These are phyloP conservation scores for Penicillium sp. DNA, from an alignment of 2,329 filamentous ascomycete genomes.

Conservation along the genomic window DNA sequence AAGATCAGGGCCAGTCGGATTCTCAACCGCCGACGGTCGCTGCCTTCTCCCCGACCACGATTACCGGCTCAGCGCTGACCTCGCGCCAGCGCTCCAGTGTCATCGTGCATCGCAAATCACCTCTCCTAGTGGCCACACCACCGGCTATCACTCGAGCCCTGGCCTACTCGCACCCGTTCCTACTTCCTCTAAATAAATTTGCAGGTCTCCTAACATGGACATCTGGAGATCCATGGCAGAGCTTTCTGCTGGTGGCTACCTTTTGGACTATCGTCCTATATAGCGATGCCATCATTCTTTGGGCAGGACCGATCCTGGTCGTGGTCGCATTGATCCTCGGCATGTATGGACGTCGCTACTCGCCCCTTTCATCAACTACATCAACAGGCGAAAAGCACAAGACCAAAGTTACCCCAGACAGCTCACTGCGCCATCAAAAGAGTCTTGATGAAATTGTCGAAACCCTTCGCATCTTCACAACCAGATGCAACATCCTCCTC, in stretches of 20 bases:
- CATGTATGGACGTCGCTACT: conserved; percentile 90
- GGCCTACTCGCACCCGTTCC: conserved; percentile 92
- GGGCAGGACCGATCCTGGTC: conserved; percentile 78
- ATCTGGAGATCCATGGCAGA: conserved; percentile 91
- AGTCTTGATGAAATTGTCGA: conserved; percentile 97
- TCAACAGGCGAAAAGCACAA: conserved; percentile 67
- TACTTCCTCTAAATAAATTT: conserved; percentile 82
- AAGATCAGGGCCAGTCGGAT: conserved; percentile 40
- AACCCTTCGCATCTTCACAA: conserved; percentile 84
- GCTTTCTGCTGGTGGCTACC: conserved; percentile 77
- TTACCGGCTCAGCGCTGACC: conserved; percentile 65
- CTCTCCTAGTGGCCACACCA: conserved; percentile 85
- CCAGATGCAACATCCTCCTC: conserved; percentile 84
- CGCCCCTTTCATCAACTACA: conserved; percentile 80
- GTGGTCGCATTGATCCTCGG: conserved; percentile 77
- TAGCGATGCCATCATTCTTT: conserved; percentile 76
- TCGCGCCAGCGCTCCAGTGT: conserved; percentile 83
- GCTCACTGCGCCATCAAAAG: conserved; percentile 77
- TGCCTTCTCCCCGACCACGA: conserved; percentile 80
- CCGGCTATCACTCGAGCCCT: conserved; percentile 91
- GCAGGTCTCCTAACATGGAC: conserved; percentile 91
- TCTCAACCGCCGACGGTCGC: conserved; percentile 72
- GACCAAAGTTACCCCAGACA: conserved; percentile 54
- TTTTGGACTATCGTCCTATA: conserved; percentile 90
- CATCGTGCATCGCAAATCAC: conserved; percentile 94